These are phyloP conservation scores for Tuber melanosporum DNA, from an alignment of 495 filamentous ascomycete genomes.

Conservation along the genomic window DNA sequence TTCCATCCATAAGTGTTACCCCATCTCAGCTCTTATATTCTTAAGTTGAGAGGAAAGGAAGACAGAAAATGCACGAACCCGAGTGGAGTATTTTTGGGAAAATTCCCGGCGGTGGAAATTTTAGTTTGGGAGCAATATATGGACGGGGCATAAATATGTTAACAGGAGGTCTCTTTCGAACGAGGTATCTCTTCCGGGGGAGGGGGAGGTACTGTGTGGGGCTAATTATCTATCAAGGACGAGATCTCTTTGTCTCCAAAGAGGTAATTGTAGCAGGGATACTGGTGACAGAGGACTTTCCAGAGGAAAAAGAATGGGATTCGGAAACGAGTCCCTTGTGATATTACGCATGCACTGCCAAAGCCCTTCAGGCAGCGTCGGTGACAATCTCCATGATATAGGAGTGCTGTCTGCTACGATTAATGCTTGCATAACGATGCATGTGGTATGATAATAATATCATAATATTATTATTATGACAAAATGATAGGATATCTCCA, in stretches of 20 bases:
- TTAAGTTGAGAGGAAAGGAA: too few species aligned
- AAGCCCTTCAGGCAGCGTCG: too few species aligned
- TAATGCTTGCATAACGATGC: background rate
- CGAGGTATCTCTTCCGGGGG: background rate
- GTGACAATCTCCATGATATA: too few species aligned
- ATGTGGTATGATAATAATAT: background rate
- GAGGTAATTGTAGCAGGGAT: background rate
- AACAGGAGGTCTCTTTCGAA: background rate
- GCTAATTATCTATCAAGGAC: background rate
- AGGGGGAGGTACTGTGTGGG: background rate
- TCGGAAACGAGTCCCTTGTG: background rate
- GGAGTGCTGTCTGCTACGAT: background rate
- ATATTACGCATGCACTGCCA: background rate
- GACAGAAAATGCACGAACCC: too few species aligned
- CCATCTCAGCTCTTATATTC: too few species aligned
- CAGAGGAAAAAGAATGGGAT: background rate
- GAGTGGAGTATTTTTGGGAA: too few species aligned
- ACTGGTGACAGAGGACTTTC: too few species aligned
- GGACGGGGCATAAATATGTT: too few species aligned
- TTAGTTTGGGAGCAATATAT: too few species aligned
- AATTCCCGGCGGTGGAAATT: too few species aligned
- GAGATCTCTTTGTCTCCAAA: background rate
- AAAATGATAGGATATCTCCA: background rate
- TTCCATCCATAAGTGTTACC: too few species aligned
- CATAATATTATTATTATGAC: background rate